A percentile compares a stretch with the other conserved stretches of the same genome.
Conservation (phyloP, 108 stramenopile species). For the Skeletonema costatum region DNA sequence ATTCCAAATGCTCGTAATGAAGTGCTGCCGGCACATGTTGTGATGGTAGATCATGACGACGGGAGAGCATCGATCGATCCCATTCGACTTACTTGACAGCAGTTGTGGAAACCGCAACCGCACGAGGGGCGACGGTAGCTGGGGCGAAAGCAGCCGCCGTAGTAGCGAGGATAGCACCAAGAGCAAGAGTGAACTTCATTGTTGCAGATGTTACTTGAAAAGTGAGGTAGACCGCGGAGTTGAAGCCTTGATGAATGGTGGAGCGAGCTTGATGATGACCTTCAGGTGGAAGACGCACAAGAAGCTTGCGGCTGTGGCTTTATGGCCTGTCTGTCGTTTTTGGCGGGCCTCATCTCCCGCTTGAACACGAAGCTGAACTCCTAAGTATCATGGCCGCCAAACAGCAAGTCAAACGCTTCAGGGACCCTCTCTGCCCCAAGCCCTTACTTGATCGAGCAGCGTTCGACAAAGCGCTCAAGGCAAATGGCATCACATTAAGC, state of each 20-base stretch:
- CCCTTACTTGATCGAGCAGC: constrained; percentile 74
- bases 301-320: background rate
- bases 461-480: constrained; percentile 63
- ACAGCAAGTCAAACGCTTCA: constrained; percentile 24
- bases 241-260: background rate
- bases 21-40: background rate
- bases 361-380: background rate
- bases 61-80: background rate
- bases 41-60: background rate
- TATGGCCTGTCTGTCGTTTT: no score
- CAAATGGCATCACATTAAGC: constrained; percentile 56
- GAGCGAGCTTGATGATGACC: background rate
- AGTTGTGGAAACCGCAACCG: constrained; percentile 28
- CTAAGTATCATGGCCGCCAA: constrained; percentile 18
- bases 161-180: constrained; percentile 68
- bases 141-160: constrained; percentile 79
- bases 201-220: constrained; percentile 22
- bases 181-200: constrained; percentile 82
- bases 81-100: constrained; percentile 36
- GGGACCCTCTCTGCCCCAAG: constrained; percentile 71
- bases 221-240: background rate
- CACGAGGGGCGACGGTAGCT: constrained; percentile 48
- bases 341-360: background rate
- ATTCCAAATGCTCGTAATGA: background rate
- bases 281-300: background rate